Percentiles rank a stretch among this genome's conserved stretches.
Evolutionary conservation across 208 protist genomes (phyloP).

Genomic region (Herpetomonas samuelpessoai): DNA sequence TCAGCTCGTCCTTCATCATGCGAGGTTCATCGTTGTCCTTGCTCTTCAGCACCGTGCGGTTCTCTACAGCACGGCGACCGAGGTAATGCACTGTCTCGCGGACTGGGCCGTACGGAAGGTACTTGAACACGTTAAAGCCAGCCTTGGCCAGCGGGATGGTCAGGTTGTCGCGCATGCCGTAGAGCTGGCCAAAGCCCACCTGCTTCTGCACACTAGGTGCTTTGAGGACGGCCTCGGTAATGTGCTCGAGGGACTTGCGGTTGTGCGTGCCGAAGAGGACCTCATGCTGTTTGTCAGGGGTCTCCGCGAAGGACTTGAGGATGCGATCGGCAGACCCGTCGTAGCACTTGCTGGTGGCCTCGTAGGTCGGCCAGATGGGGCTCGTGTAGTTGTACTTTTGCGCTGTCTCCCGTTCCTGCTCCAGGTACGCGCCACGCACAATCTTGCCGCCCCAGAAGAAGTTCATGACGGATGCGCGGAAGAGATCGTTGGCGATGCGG

Average conservation of each 20-base stretch:
- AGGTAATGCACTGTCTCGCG: constrained; percentile 96
- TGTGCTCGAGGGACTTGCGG: constrained; percentile 67
- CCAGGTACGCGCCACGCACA: constrained; percentile 96
- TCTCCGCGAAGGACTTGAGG: constrained; percentile 46
- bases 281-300: constrained; percentile 58
- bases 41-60: constrained; percentile 71
- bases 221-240: constrained; percentile 68
- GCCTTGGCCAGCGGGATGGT: constrained; percentile 89
- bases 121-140: constrained; percentile 91
- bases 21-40: constrained; percentile 45
- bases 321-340: constrained; percentile 59
- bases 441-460: constrained; percentile 95
- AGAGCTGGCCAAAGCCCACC: constrained; percentile 93
- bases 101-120: constrained; percentile 97
- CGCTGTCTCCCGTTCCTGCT: constrained; percentile 80
- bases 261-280: constrained; percentile 95
- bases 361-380: constrained; percentile 90
- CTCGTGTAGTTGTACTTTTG: constrained; percentile 72
- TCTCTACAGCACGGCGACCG: constrained; percentile 94
- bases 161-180: constrained; percentile 96
- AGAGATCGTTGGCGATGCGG: constrained; percentile 88
- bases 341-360: constrained; percentile 93
- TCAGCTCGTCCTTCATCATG: constrained; percentile 83
- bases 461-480: constrained; percentile 61
- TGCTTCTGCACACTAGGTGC: constrained; percentile 32